Percentiles rank a stretch among this genome's conserved stretches.
Conservation (phyloP, 2,329 filamentous ascomycete species). For the Claviceps humidiphila region DNA sequence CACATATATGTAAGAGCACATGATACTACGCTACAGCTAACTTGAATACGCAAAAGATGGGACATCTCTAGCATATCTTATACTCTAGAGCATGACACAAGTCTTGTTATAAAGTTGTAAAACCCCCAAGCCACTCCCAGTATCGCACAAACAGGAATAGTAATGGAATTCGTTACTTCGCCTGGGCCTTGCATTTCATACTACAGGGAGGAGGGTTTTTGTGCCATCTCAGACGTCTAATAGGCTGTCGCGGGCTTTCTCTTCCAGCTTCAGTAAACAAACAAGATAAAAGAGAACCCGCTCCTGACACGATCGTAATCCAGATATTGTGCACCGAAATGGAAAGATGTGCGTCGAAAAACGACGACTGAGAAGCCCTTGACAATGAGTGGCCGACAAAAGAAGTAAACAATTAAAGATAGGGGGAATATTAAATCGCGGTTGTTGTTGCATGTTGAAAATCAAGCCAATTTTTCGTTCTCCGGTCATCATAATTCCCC, state of each 20-base stretch:
- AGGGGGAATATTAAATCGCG: constrained; percentile 3
- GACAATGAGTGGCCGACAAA: not conserved
- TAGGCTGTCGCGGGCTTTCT: too few relatives aligned
- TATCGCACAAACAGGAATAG: not conserved
- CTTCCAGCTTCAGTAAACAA: too few relatives aligned
- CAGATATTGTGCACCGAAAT: too few relatives aligned
- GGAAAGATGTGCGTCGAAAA: too few relatives aligned
- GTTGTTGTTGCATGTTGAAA: constrained; percentile 10
- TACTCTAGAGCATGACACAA: not conserved
- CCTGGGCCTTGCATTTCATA: not conserved
- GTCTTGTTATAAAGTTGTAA: not conserved
- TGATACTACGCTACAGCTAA: not conserved
- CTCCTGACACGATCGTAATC: too few relatives aligned
- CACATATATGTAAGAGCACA: not conserved
- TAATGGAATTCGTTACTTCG: not conserved
- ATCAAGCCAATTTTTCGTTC: constrained; percentile 25
- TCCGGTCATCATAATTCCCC: constrained; percentile 23
- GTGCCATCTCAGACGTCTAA: too few relatives aligned
- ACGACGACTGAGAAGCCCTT: not conserved
- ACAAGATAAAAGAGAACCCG: too few relatives aligned
- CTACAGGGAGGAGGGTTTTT: too few relatives aligned
- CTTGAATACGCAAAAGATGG: too few relatives aligned
- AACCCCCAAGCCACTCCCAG: not conserved
- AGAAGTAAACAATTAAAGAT: not conserved
- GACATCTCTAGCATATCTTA: not conserved